Conservation (phyloP, 768 basidiomycete genomes). For the Fomitopsis serialis region DNA sequence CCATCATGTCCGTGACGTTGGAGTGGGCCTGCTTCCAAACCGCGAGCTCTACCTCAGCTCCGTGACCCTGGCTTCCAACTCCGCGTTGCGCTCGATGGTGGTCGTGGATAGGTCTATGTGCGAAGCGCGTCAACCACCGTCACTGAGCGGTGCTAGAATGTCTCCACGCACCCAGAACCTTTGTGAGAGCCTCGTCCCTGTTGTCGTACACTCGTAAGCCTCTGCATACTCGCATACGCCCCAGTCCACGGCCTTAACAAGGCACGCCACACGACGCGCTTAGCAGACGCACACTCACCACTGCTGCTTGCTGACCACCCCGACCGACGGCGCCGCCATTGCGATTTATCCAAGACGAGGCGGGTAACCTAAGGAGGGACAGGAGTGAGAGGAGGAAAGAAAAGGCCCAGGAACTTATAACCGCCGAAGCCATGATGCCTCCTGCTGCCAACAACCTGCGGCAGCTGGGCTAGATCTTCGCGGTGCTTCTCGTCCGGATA, state of each 20-base stretch:
- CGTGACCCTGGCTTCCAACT: conserved; percentile 57
- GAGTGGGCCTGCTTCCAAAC: conserved; percentile 72
- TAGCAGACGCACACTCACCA: conserved; percentile 41
- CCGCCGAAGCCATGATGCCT: conserved; percentile 25
- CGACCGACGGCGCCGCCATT: conserved; percentile 34
- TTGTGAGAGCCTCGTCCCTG: conserved; percentile 62
- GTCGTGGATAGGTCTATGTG: conserved; percentile 53
- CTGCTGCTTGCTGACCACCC: conserved; percentile 55
- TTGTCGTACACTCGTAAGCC: background rate
- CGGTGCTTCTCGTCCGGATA: conserved; percentile 15
- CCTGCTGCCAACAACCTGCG: conserved; percentile 20
- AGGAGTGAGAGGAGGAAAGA: conserved; percentile 15
- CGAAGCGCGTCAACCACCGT: background rate
- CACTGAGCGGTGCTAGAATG: background rate
- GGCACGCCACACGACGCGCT: background rate
- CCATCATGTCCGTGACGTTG: conserved; percentile 53
- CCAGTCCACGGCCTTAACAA: too few species aligned
- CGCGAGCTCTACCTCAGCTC: conserved; percentile 66
- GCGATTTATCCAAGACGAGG: conserved; percentile 8
- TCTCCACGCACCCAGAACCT: conserved; percentile 48
- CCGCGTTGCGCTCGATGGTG: conserved; percentile 58
- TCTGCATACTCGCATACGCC: background rate
- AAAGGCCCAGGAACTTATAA: conserved; percentile 22
- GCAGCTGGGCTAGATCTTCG: conserved; percentile 22
- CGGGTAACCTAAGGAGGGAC: conserved; percentile 9